These are phyloP conservation scores for Trichoderma reesei DNA, from an alignment of 495 filamentous ascomycete genomes.

Conservation along the genomic window DNA sequence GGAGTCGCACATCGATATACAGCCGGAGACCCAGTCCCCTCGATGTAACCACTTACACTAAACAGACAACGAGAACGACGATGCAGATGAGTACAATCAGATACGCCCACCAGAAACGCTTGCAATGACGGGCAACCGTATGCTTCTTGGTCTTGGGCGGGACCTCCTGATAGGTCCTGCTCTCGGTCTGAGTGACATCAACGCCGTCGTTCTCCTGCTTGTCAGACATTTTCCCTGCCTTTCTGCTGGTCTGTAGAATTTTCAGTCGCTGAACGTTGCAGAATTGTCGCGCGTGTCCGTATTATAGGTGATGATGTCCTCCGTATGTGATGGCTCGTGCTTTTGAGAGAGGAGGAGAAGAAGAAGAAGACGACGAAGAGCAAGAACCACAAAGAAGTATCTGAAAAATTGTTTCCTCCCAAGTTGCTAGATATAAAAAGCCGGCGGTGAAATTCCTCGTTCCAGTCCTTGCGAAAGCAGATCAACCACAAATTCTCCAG, in stretches of 20 bases:
- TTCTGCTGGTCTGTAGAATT: neutral
- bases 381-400: neutral
- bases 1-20: neutral
- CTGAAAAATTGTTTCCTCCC: neutral
- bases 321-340: neutral
- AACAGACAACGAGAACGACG: constrained; percentile 51
- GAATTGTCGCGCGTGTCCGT: neutral
- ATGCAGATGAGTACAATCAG: constrained; percentile 47
- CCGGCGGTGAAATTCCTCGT: neutral
- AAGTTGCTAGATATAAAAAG: neutral
- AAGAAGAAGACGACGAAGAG: neutral
- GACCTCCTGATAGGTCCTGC: neutral
- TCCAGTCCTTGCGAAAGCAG: neutral
- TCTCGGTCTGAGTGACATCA: constrained; percentile 19
- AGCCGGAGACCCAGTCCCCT: neutral
- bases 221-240: constrained; percentile 17
- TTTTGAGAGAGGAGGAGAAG: neutral
- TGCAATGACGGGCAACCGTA: constrained; percentile 31
- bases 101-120: constrained; percentile 63
- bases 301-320: no score
- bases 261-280: no score
- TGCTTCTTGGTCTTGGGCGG: constrained; percentile 17
- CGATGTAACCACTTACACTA: constrained; percentile 53
- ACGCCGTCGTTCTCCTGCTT: constrained; percentile 16
- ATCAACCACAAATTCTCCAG: neutral